phyloP scores from a whole-genome alignment of 1,139 yeast genomes.

The Diutina neorugosa region DNA sequence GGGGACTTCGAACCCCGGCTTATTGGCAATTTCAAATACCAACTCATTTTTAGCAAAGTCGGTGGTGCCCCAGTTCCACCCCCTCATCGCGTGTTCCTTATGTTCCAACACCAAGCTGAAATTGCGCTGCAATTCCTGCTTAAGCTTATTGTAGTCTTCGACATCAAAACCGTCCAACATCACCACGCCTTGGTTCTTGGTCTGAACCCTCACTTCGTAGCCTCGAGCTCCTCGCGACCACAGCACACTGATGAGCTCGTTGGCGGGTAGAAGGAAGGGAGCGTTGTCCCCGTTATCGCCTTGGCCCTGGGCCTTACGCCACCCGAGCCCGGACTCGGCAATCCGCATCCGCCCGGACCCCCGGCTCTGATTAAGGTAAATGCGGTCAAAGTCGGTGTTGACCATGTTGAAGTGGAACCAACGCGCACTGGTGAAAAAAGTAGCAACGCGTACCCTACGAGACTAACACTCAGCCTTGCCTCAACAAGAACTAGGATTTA shows the following conservation, averaged over 20 bases:
- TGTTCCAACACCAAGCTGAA: conserved; percentile 65
- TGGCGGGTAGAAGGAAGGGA: conserved; percentile 78
- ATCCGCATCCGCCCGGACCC: conserved; percentile 83
- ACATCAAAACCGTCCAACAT: conserved; percentile 85
- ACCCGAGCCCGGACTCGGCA: conserved; percentile 91
- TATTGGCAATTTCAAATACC: conserved; percentile 74
- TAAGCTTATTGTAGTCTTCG: conserved; percentile 68
- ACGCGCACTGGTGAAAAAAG: neutral
- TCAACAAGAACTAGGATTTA: no score
- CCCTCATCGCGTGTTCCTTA: conserved; percentile 85
- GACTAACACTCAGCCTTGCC: no score
- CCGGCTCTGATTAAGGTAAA: conserved; percentile 78
- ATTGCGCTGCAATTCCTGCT: conserved; percentile 72
- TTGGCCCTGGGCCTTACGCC: conserved; percentile 51
- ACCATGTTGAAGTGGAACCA: neutral
- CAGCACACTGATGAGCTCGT: conserved; percentile 64
- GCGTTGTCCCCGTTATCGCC: conserved; percentile 42
- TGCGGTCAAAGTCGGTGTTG: conserved; percentile 63
- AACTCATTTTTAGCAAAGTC: conserved; percentile 89
- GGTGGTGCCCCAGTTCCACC: conserved; percentile 98
- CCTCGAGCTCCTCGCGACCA: conserved; percentile 97
- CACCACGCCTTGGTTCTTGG: conserved; percentile 78
- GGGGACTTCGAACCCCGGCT: conserved; percentile 87
- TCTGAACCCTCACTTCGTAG: conserved; percentile 77
- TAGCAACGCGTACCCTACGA: no score